Conservation (phyloP, 768 basidiomycete species). For the Boletales sp. region DNA sequence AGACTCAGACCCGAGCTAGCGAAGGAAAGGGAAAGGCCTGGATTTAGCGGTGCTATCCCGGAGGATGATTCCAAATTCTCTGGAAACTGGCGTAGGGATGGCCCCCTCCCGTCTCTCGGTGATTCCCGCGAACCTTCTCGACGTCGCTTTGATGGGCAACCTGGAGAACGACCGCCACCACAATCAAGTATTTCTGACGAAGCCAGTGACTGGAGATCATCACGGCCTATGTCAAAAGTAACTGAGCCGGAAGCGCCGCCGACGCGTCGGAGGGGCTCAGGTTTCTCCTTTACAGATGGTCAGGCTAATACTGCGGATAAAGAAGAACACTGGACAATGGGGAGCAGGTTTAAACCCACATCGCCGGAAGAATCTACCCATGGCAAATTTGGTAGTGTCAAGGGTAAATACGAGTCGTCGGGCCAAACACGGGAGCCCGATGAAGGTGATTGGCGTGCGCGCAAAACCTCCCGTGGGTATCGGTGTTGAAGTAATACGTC, state of each 20-base stretch:
- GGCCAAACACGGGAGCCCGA: constrained; percentile 53
- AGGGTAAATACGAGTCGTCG: constrained; percentile 54
- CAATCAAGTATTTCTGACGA: constrained; percentile 56
- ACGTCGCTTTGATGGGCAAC: constrained; percentile 60
- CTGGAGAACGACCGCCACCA: constrained; percentile 40
- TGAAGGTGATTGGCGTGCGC: constrained; percentile 71
- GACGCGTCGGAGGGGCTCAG: constrained; percentile 55
- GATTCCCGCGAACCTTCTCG: constrained; percentile 62
- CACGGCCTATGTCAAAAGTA: constrained; percentile 36
- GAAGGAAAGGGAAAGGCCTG: constrained; percentile 56
- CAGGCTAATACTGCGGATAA: constrained; percentile 59
- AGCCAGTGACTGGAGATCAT: constrained; percentile 70
- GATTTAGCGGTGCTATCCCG: constrained; percentile 45
- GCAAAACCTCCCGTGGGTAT: constrained; percentile 59
- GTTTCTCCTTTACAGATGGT: constrained; percentile 45
- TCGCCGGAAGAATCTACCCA: constrained; percentile 37
- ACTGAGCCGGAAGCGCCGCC: constrained; percentile 46
- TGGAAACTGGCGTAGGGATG: constrained; percentile 82
- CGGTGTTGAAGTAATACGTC: constrained; percentile 21
- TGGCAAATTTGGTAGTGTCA: constrained; percentile 42
- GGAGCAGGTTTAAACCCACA: constrained; percentile 67
- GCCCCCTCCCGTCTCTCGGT: constrained; percentile 71
- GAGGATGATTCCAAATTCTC: constrained; percentile 83
- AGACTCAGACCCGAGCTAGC: constrained; percentile 42
- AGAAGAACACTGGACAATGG: constrained; percentile 77